A percentile compares a stretch with the other conserved stretches of the same genome.
Evolutionary conservation across 208 protist species (phyloP).

Genomic region (Acanthamoeba sp.): DNA sequence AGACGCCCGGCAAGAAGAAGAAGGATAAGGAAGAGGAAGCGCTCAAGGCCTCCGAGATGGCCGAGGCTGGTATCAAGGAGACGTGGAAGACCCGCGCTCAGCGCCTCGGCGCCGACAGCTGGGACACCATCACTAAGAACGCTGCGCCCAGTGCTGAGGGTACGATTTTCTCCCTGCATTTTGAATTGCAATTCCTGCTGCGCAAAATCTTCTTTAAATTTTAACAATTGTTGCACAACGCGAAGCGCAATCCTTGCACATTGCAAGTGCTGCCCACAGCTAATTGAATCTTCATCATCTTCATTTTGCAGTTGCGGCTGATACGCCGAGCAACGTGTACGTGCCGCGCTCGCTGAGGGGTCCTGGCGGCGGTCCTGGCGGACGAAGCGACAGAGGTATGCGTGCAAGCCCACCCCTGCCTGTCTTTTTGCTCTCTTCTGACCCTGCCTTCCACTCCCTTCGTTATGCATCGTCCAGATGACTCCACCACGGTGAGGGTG

Average conservation of each 20-base stretch:
- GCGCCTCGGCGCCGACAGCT: slow-evolving; percentile 53
- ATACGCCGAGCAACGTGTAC: slow-evolving; percentile 11
- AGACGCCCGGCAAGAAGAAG: slow-evolving; percentile 37
- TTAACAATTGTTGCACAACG: no score
- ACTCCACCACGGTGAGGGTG: slow-evolving; percentile 83
- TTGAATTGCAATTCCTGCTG: no score
- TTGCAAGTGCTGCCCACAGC: neutral
- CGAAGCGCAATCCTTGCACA: no score
- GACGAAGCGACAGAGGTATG: slow-evolving; percentile 54
- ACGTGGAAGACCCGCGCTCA: slow-evolving; percentile 64
- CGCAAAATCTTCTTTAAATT: neutral
- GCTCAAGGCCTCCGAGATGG: slow-evolving; percentile 24
- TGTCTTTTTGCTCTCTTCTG: no score
- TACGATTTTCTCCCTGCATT: neutral
- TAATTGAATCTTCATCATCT: neutral
- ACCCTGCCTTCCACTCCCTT: neutral
- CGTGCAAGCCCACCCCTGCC: neutral
- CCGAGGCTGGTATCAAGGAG: slow-evolving; percentile 22
- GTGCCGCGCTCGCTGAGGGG: slow-evolving; percentile 7
- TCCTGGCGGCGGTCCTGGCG: neutral
- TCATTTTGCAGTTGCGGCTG: neutral
- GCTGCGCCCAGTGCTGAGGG: neutral
- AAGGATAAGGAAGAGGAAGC: slow-evolving; percentile 60
- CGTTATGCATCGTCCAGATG: slow-evolving; percentile 43
- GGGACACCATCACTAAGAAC: slow-evolving; percentile 36